These are phyloP conservation scores for Solanum corneliomulleri DNA, from an alignment of 257 asterid genomes.

Conservation along the genomic window DNA sequence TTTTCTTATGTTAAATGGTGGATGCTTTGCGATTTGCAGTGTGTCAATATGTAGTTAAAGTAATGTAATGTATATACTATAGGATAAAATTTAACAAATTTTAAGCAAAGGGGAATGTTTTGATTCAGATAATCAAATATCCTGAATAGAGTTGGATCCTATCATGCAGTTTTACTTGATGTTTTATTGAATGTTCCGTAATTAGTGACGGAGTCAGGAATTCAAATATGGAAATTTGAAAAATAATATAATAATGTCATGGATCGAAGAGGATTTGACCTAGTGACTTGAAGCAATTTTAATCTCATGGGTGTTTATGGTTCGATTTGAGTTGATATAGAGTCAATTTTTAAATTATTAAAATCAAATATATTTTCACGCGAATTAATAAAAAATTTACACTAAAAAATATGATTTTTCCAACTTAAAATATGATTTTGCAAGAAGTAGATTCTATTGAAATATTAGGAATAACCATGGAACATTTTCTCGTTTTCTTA, in stretches of 20 bases:
- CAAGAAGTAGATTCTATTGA: too few relatives aligned
- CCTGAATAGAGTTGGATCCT: background rate
- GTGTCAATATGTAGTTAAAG: background rate
- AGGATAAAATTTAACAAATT: background rate
- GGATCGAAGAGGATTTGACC: background rate
- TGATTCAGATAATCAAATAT: background rate
- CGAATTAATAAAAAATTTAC: too few relatives aligned
- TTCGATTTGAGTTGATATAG: fast-evolving
- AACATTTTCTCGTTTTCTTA: background rate
- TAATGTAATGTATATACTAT: background rate
- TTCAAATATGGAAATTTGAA: background rate
- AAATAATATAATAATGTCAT: background rate
- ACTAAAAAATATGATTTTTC: background rate
- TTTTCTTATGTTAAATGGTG: background rate
- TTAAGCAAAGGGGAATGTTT: background rate
- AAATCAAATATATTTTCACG: background rate
- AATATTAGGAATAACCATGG: too few relatives aligned
- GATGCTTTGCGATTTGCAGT: background rate
- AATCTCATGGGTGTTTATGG: background rate
- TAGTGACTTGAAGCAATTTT: background rate
- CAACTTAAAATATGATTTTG: background rate
- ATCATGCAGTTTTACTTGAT: background rate
- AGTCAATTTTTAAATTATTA: too few relatives aligned
- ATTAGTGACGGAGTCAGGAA: background rate
- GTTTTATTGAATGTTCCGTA: background rate